Evolutionary conservation across 495 filamentous ascomycete genomes (phyloP), one percentile per base, ranked within the genome.

Genomic region (Mycothermus thermophilus): DNA sequence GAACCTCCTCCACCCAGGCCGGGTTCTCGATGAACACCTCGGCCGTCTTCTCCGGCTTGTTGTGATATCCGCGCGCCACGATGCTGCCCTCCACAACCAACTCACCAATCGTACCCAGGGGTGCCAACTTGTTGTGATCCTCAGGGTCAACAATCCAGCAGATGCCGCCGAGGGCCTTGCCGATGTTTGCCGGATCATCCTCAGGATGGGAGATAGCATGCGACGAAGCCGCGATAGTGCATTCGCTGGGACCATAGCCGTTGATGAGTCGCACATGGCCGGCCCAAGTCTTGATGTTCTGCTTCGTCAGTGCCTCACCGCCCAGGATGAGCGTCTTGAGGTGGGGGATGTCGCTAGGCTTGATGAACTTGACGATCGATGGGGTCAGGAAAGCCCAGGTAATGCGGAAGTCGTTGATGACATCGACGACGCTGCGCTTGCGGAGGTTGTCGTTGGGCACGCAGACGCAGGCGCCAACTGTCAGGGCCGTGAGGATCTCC

Each of bases 401-500:
- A 4, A 29, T 32, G 4, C 11, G 8, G 8, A 22, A 32, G 13
- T 19, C 5, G 28, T 38, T 32, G 36, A 38, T 38, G 36, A 32
- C 25, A 2, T 20, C 17, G 4, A 26, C 21, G 3, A 38, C 21
- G 11, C 32, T 40, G 35, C 54, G 15, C 13, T 12, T 11, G 5
- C 35, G 15, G 19, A 42, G 35, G 0, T 6, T 15, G 1, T 46
- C 43, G 9, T 47, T 46, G 8, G 52, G 48, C 8, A 58, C 37
- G 22, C 55, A 59, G 7, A 59, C 36, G 15, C 35, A 40, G 3
- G 50, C 55, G 8, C 17, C 15, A 7, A 66, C 66, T 5, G 79
- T 50, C 0, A 65, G 63, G 5, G 67, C 62, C 6, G n/a, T 20
- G 23, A 74, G 59, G 4, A 71, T 69, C 16, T 77, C 73, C 7